A percentile compares a stretch with the other conserved stretches of the same genome.
phyloP scores from a whole-genome alignment of 1,284 basidiomycete genomes.

The Peniophora sp. region DNA sequence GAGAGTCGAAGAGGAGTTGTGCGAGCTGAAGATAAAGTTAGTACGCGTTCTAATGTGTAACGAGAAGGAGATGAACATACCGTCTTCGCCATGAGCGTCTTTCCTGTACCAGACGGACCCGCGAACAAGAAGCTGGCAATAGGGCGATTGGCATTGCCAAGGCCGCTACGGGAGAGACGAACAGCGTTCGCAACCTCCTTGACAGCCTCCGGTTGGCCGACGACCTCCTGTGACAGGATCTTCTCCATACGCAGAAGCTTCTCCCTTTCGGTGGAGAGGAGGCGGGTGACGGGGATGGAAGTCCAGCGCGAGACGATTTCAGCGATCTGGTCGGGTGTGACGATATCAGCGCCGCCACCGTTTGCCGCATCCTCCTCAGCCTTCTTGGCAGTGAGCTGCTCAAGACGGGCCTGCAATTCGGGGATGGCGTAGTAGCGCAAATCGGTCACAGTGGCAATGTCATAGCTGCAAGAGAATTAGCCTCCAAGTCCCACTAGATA shows the following conservation, averaged over 20 bases:
- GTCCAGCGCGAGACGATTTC: conserved; percentile 88
- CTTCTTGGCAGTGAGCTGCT: conserved; percentile 66
- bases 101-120: conserved; percentile 87
- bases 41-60: conserved; percentile 5
- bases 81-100: conserved; percentile 88
- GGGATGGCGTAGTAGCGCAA: conserved; percentile 91
- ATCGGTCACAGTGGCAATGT: conserved; percentile 84
- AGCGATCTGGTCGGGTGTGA: conserved; percentile 88
- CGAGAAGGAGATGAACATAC: conserved; percentile 33
- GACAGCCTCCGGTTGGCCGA: conserved; percentile 88
- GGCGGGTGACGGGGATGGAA: conserved; percentile 82
- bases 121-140: conserved; percentile 93
- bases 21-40: conserved; percentile 54
- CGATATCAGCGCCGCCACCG: conserved; percentile 59
- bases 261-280: conserved; percentile 89
- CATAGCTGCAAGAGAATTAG: conserved; percentile 31
- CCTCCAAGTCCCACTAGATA: background rate
- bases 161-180: conserved; percentile 82
- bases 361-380: conserved; percentile 59
- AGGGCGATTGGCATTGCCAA: conserved; percentile 78
- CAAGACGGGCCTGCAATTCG: conserved; percentile 76
- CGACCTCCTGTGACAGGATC: conserved; percentile 59
- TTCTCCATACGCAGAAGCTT: conserved; percentile 79
- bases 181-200: conserved; percentile 89
- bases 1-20: conserved; percentile 81